A percentile compares a stretch with the other conserved stretches of the same genome.
Conservation (phyloP, 495 filamentous ascomycete species). For the Evansstolkia leycettana region DNA sequence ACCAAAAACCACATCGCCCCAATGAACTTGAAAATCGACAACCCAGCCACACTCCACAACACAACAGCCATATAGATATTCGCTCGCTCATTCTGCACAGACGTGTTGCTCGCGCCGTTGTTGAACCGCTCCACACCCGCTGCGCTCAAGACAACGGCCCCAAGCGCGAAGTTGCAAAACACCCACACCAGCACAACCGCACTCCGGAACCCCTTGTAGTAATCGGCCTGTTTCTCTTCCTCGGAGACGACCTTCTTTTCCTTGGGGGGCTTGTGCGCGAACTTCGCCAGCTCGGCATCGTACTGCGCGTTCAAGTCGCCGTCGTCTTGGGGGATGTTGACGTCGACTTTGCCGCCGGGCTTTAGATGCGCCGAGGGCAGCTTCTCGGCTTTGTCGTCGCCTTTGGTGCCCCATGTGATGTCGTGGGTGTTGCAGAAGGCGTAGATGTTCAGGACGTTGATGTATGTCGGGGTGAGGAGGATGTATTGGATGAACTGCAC, state of each 20-base stretch:
- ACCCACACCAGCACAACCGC: slow-evolving; percentile 92
- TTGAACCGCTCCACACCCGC: slow-evolving; percentile 65
- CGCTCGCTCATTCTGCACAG: slow-evolving; percentile 34
- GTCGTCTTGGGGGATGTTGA: slow-evolving; percentile 80
- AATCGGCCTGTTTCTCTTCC: slow-evolving; percentile 85
- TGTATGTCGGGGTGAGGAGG: slow-evolving; percentile 85
- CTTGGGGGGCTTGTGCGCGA: slow-evolving; percentile 57
- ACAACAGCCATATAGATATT: slow-evolving; percentile 85
- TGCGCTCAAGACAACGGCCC: slow-evolving; percentile 73
- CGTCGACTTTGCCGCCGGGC: slow-evolving; percentile 84
- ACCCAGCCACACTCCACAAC: slow-evolving; percentile 80
- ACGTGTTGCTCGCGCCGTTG: slow-evolving; percentile 23
- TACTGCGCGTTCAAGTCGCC: slow-evolving; percentile 87
- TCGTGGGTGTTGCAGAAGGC: slow-evolving; percentile 98
- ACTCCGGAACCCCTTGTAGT: slow-evolving; percentile 92
- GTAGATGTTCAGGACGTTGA: slow-evolving; percentile 95
- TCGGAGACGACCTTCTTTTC: slow-evolving; percentile 48
- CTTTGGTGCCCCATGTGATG: slow-evolving; percentile 95
- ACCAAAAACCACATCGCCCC: slow-evolving; percentile 94
- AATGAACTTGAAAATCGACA: slow-evolving; percentile 80
- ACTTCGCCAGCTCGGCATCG: slow-evolving; percentile 69
- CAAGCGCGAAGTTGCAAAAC: slow-evolving; percentile 85
- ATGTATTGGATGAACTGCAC: slow-evolving; percentile 83
- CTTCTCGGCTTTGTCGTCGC: slow-evolving; percentile 80
- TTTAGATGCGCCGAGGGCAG: slow-evolving; percentile 72